Conservation (phyloP, 1,284 basidiomycete genomes). For the Trametes sp. region DNA sequence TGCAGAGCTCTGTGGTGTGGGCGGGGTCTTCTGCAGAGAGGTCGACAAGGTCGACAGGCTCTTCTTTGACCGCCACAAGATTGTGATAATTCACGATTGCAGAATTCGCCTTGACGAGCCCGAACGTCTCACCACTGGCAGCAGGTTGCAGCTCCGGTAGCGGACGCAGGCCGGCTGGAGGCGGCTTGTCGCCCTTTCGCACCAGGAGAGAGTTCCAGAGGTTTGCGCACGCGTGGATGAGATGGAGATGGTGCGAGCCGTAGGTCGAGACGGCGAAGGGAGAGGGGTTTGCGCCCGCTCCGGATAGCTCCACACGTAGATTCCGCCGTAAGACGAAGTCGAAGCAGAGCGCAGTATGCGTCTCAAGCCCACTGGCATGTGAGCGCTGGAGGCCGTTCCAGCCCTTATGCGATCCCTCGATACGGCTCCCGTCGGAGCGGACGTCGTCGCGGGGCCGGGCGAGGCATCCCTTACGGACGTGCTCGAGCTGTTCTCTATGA, state of each 20-base stretch:
- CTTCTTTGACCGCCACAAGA: background rate
- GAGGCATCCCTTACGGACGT: conserved; percentile 39
- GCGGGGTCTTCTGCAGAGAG: background rate
- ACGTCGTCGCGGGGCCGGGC: conserved; percentile 32
- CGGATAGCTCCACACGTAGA: conserved; percentile 3
- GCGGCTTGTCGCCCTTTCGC: background rate
- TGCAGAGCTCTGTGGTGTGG: background rate
- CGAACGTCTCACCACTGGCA: background rate
- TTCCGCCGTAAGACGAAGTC: conserved; percentile 17
- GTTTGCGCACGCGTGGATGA: conserved; percentile 8
- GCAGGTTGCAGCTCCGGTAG: background rate
- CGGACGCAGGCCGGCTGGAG: background rate
- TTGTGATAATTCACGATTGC: background rate
- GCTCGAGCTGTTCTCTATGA: conserved; percentile 32
- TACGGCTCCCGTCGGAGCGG: conserved; percentile 32
- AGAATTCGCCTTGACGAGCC: background rate
- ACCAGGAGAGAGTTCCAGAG: conserved; percentile 8
- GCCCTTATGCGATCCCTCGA: conserved; percentile 32
- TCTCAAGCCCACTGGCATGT: conserved; percentile 35
- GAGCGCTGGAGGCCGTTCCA: conserved; percentile 37
- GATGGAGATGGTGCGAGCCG: conserved; percentile 16
- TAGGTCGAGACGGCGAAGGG: conserved; percentile 2
- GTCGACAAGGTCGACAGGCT: background rate
- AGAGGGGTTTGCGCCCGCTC: background rate
- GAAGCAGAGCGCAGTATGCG: conserved; percentile 13